Percentiles rank a stretch among this genome's conserved stretches.
These are phyloP conservation scores for Pholiota microspora DNA, from an alignment of 768 basidiomycete species.

Conservation along the genomic window DNA sequence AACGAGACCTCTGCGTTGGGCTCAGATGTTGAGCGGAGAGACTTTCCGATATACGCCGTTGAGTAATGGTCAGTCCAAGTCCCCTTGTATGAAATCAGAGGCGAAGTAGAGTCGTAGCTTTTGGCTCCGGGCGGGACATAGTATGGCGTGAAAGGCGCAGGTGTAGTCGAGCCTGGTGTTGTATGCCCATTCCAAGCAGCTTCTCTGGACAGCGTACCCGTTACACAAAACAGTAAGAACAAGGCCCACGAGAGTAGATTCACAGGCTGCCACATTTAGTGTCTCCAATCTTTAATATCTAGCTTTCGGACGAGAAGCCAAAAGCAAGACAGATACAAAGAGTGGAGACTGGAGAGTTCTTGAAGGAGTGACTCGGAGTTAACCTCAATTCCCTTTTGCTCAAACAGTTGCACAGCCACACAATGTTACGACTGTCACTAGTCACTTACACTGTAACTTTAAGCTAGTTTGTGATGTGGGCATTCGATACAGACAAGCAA, in stretches of 20 bases:
- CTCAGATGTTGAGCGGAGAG: conserved; percentile 48
- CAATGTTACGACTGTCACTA: no score
- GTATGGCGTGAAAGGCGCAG: conserved; percentile 58
- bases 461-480: no score
- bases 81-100: conserved; percentile 61
- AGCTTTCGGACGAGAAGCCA: not conserved
- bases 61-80: conserved; percentile 58
- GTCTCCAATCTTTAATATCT: not conserved
- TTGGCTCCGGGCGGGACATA: conserved; percentile 74
- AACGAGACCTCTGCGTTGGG: conserved; percentile 50
- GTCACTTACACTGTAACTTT: no score
- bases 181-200: conserved; percentile 72
- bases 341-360: not conserved
- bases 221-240: not conserved
- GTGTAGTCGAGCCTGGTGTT: conserved; percentile 44
- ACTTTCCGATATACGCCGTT: conserved; percentile 44
- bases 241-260: not conserved
- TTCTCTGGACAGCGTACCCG: conserved; percentile 21
- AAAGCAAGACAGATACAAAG: not conserved
- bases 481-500: no score
- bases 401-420: not conserved
- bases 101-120: conserved; percentile 68
- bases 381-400: not conserved
- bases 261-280: not conserved
- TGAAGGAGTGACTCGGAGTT: not conserved